Conservation (phyloP, 208 protist species). For the Crithidia mellificae region DNA sequence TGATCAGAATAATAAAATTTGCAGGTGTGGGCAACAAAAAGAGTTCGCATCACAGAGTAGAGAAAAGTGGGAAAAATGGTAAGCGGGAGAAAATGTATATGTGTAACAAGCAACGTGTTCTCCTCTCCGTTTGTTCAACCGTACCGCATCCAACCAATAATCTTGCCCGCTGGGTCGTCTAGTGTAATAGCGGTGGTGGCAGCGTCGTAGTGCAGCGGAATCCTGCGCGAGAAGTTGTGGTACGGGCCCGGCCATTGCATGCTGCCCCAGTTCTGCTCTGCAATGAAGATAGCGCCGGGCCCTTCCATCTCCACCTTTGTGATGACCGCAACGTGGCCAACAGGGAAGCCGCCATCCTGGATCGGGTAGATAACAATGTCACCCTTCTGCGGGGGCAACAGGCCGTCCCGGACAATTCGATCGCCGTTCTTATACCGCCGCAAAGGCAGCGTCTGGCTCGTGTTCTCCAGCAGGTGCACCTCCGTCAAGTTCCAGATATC, state of each 20-base stretch:
- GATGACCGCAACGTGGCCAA: slow-evolving; percentile 82
- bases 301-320: slow-evolving; percentile 35
- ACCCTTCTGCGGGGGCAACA: slow-evolving; percentile 38
- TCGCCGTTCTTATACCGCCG: slow-evolving; percentile 51
- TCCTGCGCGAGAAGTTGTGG: slow-evolving; percentile 61
- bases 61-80: too few species aligned
- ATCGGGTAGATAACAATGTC: slow-evolving; percentile 80
- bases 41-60: too few species aligned
- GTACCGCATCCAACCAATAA: slow-evolving; percentile 57
- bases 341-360: slow-evolving; percentile 45
- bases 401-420: slow-evolving; percentile 16
- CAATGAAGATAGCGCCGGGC: slow-evolving; percentile 42
- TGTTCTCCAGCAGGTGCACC: slow-evolving; percentile 45
- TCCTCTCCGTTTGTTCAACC: too few species aligned
- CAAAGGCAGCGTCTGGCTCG: slow-evolving; percentile 37
- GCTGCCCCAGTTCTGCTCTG: slow-evolving; percentile 89
- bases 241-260: slow-evolving; percentile 57
- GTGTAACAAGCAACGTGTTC: too few species aligned
- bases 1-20: too few species aligned
- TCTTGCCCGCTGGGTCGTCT: too few species aligned
- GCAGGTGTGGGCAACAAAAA: too few species aligned
- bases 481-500: slow-evolving; percentile 68
- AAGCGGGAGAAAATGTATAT: too few species aligned
- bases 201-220: too few species aligned
- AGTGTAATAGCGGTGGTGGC: too few species aligned